Conservation (phyloP, 2,329 filamentous ascomycete genomes). For the Cladosporium sp. region DNA sequence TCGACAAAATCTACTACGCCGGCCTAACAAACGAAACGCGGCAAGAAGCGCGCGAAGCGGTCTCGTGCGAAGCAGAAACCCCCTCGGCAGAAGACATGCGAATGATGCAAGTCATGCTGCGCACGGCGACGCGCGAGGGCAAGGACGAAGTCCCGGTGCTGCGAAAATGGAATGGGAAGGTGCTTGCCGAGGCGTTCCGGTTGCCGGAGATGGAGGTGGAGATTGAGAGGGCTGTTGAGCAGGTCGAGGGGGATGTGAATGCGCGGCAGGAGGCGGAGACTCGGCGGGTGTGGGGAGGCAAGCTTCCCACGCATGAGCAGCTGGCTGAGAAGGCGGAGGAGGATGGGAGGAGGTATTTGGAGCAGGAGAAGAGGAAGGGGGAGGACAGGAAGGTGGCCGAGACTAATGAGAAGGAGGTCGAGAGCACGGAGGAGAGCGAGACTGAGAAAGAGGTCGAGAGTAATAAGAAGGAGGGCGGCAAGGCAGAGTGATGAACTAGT, state of each 20-base stretch:
- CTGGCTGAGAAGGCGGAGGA: not conserved
- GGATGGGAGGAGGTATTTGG: not conserved
- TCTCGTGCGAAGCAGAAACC: slow-evolving; percentile 33
- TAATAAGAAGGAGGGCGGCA: no score
- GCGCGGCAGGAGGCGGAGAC: slow-evolving; percentile 19
- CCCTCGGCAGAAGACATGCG: slow-evolving; percentile 36
- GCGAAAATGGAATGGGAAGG: slow-evolving; percentile 46
- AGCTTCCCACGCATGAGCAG: slow-evolving; percentile 15
- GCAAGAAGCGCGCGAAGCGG: slow-evolving; percentile 34
- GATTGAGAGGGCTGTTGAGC: slow-evolving; percentile 49
- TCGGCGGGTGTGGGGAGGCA: no score
- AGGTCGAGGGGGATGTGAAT: slow-evolving; percentile 37
- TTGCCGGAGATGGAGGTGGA: slow-evolving; percentile 51
- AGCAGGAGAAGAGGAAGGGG: slow-evolving; percentile 1
- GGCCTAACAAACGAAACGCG: slow-evolving; percentile 43
- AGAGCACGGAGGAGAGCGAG: no score
- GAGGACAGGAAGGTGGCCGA: no score
- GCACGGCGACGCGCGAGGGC: slow-evolving; percentile 37
- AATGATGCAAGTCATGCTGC: slow-evolving; percentile 36
- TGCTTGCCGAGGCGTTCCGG: slow-evolving; percentile 46
- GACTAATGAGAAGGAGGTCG: no score
- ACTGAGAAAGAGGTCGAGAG: no score
- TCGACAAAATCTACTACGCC: slow-evolving; percentile 70
- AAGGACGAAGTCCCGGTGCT: slow-evolving; percentile 46
- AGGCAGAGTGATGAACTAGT: no score